Conservation (phyloP, 2,329 filamentous ascomycete genomes). For the Arthrinium puccinioides region DNA sequence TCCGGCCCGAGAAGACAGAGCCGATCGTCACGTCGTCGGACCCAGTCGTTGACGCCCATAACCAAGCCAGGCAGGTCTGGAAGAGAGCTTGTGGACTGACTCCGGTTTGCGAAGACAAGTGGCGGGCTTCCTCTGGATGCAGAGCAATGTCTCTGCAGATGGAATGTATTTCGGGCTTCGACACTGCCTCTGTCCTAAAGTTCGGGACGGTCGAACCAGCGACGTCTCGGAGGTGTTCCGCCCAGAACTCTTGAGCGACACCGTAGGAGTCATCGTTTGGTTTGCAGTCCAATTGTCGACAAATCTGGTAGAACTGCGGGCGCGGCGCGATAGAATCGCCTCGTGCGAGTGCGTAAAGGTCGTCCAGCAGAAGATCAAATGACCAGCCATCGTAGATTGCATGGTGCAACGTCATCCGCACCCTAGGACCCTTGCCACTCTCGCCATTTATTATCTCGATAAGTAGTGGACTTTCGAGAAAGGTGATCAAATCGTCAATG, state of each 20-base stretch:
- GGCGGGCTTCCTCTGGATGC: conserved; percentile 23
- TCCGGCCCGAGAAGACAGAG: conserved; percentile 75
- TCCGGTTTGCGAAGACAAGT: conserved; percentile 29
- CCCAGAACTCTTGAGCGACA: conserved; percentile 59
- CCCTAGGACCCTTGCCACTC: conserved; percentile 6
- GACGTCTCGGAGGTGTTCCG: conserved; percentile 52
- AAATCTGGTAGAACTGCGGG: conserved; percentile 55
- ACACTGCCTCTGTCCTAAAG: conserved; percentile 34
- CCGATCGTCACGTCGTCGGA: conserved; percentile 64
- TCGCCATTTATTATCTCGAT: conserved; percentile 41
- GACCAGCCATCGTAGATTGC: conserved; percentile 93
- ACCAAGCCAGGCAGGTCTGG: conserved; percentile 61
- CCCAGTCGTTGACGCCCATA: conserved; percentile 60
- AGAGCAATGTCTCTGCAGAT: conserved; percentile 24
- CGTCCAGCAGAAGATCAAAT: conserved; percentile 63
- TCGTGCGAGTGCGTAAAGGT: conserved; percentile 49
- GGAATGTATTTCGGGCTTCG: conserved; percentile 18
- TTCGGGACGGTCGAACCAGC: conserved; percentile 50
- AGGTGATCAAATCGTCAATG: conserved; percentile 27
- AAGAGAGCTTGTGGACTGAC: conserved; percentile 66
- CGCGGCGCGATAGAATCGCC: conserved; percentile 25
- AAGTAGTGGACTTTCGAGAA: conserved; percentile 49
- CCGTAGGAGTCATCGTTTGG: conserved; percentile 22
- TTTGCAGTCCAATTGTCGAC: conserved; percentile 29
- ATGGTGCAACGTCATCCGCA: conserved; percentile 62